These are phyloP conservation scores for Glycine soja DNA, from an alignment of 306 rosid species.

Conservation along the genomic window DNA sequence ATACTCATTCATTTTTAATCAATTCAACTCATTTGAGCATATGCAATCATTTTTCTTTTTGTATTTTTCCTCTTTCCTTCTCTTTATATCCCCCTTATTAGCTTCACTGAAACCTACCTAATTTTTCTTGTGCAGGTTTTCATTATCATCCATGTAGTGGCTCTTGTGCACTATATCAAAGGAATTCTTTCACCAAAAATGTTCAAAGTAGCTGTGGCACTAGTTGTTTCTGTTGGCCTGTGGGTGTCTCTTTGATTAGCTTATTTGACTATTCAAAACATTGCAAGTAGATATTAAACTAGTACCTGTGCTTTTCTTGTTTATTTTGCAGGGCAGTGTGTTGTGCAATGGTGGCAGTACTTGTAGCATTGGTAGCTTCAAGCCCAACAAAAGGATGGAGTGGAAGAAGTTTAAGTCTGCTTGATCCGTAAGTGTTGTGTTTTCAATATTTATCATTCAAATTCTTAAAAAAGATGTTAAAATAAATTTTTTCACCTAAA, in stretches of 20 bases:
- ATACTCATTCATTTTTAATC: neutral
- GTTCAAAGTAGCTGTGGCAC: constrained; percentile 92
- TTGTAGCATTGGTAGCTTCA: constrained; percentile 92
- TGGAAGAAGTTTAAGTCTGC: constrained; percentile 95
- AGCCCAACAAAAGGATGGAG: constrained; percentile 99
- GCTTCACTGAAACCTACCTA: constrained; percentile 44
- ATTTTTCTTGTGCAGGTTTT: constrained; percentile 74
- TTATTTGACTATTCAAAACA: constrained; percentile 32
- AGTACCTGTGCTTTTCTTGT: constrained; percentile 43
- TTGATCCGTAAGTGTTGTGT: constrained; percentile 84
- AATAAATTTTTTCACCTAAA: neutral
- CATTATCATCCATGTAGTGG: constrained; percentile 92
- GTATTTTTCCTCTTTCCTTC: constrained; percentile 5
- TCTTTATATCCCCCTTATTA: constrained; percentile 19
- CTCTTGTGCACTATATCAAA: constrained; percentile 91
- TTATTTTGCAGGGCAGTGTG: constrained; percentile 77
- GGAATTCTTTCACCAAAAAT: constrained; percentile 89
- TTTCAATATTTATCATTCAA: constrained; percentile 46
- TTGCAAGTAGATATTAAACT: constrained; percentile 39
- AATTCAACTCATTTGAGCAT: neutral
- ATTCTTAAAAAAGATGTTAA: neutral
- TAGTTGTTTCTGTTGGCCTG: constrained; percentile 89
- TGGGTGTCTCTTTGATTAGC: constrained; percentile 58
- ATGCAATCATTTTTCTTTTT: neutral
- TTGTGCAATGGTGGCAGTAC: constrained; percentile 75